These are phyloP conservation scores for Ustilago cynodontis DNA, from an alignment of 1,284 basidiomycete species.

Conservation along the genomic window DNA sequence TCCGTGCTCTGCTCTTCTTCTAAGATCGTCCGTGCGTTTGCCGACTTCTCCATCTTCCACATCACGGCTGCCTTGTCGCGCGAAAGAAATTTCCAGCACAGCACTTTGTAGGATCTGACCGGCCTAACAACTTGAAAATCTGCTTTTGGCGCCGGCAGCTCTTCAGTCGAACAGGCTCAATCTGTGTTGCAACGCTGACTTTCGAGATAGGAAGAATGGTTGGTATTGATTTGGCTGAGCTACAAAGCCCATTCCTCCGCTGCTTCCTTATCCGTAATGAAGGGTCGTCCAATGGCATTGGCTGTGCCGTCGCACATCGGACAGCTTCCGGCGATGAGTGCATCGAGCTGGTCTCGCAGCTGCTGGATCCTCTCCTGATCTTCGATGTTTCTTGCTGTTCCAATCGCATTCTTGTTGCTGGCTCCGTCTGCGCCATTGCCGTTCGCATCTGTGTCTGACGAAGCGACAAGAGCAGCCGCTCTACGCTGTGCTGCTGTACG, in stretches of 20 bases:
- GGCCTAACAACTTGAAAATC: neutral
- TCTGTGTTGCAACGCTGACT: neutral
- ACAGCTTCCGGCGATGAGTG: constrained; percentile 65
- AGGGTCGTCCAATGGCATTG: constrained; percentile 56
- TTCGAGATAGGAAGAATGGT: neutral
- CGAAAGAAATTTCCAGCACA: constrained; percentile 6
- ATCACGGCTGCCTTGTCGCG: constrained; percentile 9
- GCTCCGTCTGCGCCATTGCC: constrained; percentile 4
- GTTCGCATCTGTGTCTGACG: constrained; percentile 11
- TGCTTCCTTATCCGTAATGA: constrained; percentile 53
- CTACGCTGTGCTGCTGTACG: constrained; percentile 40
- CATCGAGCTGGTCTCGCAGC: constrained; percentile 63
- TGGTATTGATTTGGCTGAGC: neutral
- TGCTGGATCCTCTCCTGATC: constrained; percentile 60
- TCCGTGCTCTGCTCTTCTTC: constrained; percentile 1
- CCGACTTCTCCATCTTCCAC: constrained; percentile 16
- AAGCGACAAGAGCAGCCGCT: constrained; percentile 23
- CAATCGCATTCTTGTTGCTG: constrained; percentile 1
- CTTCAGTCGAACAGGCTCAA: no score
- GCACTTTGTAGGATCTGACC: neutral
- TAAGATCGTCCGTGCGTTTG: constrained; percentile 20
- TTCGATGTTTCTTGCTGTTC: constrained; percentile 35
- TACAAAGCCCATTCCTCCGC: constrained; percentile 57
- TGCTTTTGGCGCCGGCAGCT: no score
- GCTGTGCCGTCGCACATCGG: constrained; percentile 62